Evolutionary conservation across 495 filamentous ascomycete species (phyloP).

Genomic region (Hamigera avellanea): DNA sequence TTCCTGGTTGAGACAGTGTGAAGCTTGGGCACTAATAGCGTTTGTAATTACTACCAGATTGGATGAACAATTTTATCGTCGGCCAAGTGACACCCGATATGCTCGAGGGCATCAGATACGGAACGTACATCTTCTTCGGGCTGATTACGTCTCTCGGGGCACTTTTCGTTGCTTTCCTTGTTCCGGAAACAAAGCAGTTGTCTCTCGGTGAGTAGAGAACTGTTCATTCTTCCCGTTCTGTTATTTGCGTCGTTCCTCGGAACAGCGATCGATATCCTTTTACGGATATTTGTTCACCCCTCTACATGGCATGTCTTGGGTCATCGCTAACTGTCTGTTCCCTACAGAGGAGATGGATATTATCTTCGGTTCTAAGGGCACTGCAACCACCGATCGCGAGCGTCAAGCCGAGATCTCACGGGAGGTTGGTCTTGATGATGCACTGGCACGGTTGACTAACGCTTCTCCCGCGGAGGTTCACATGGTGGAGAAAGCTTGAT

Average conservation of each 20-base stretch:
- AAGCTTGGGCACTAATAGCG: too few species aligned
- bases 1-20: too few species aligned
- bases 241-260: too few species aligned
- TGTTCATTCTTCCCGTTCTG: too few species aligned
- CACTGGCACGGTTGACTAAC: constrained; percentile 2
- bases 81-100: constrained; percentile 66
- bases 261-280: too few species aligned
- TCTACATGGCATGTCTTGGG: too few species aligned
- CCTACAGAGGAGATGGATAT: constrained; percentile 43
- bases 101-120: constrained; percentile 51
- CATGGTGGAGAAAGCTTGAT: background rate
- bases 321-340: too few species aligned
- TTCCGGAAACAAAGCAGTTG: constrained; percentile 46
- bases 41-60: constrained; percentile 11
- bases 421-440: constrained; percentile 49
- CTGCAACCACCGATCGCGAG: constrained; percentile 51
- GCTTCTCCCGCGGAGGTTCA: background rate
- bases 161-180: constrained; percentile 36
- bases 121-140: constrained; percentile 65
- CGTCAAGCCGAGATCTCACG: constrained; percentile 55
- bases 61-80: constrained; percentile 55
- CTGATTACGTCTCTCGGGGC: constrained; percentile 49
- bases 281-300: too few species aligned
- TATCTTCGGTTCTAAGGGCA: constrained; percentile 56
- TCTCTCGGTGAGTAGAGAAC: constrained; percentile 13